phyloP scores from a whole-genome alignment of 768 basidiomycete genomes.

The Daedaleopsis nitida region DNA sequence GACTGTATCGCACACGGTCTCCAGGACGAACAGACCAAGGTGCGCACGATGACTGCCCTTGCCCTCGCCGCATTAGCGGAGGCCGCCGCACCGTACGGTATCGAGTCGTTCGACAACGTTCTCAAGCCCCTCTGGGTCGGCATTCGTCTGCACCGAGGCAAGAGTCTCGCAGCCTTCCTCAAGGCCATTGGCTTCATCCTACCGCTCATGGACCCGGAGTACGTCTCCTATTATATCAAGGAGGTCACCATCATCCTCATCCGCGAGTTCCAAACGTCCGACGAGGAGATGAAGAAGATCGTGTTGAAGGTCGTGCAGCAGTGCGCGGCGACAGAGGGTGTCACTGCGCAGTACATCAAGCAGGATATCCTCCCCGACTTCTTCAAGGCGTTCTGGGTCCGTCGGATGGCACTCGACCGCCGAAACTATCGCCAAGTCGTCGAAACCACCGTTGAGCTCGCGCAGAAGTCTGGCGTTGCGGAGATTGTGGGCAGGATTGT shows the following conservation, averaged over 20 bases:
- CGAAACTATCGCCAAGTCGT: constrained; percentile 97
- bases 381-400: constrained; percentile 99
- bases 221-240: constrained; percentile 98
- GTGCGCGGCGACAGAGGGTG: constrained; percentile 97
- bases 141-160: constrained; percentile 93
- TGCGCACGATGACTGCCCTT: constrained; percentile 93
- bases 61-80: constrained; percentile 94
- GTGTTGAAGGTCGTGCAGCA: constrained; percentile 99
- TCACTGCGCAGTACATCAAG: constrained; percentile 93
- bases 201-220: constrained; percentile 99
- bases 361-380: constrained; percentile 98
- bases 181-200: constrained; percentile 99
- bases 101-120: constrained; percentile 98
- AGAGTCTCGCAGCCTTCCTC: constrained; percentile 91
- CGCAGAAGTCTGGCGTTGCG: constrained; percentile 94
- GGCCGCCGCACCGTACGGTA: constrained; percentile 97
- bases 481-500: constrained; percentile 90
- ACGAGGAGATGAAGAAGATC: constrained; percentile 99
- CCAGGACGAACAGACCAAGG: constrained; percentile 94
- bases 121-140: constrained; percentile 93
- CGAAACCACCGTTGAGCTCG: constrained; percentile 97
- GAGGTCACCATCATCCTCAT: constrained; percentile 97
- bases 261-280: constrained; percentile 98
- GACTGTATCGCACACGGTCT: constrained; percentile 94
- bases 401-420: constrained; percentile 95